Conservation (phyloP, 495 filamentous ascomycete genomes). For the Neurospora sp. region DNA sequence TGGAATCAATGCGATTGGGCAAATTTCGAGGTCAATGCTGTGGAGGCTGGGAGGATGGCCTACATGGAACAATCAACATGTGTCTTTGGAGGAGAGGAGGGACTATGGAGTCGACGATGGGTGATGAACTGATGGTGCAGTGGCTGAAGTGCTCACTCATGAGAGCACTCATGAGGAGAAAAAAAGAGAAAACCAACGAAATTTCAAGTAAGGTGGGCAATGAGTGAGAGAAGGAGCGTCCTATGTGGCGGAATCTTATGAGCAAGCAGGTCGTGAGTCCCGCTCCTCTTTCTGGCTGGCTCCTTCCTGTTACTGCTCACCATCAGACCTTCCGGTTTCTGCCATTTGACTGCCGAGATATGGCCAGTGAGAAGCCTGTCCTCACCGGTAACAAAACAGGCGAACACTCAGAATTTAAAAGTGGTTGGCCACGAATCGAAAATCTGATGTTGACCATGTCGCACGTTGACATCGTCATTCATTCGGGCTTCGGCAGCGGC, state of each 20-base stretch:
- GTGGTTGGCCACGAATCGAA: neutral
- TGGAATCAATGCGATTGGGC: neutral
- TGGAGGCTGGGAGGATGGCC: too few species aligned
- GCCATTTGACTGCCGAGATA: neutral
- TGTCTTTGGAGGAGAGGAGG: neutral
- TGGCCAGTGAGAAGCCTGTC: neutral
- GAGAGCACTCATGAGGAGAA: neutral
- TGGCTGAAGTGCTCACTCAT: neutral
- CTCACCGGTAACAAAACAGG: neutral
- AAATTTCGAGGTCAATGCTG: neutral
- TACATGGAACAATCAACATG: neutral
- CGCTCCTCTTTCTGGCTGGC: neutral
- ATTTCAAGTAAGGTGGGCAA: neutral
- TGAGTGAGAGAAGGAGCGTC: neutral
- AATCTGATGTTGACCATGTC: neutral
- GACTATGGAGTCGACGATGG: neutral
- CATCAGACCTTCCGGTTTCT: neutral
- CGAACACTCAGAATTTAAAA: neutral
- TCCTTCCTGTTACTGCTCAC: neutral
- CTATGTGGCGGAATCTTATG: neutral
- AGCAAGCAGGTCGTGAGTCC: neutral
- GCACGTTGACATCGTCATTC: neutral
- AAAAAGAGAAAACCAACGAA: neutral
- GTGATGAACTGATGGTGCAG: neutral
- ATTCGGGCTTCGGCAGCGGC: neutral